Percentiles rank a stretch among this genome's conserved stretches.
Conservation (phyloP, 73 alveolate genomes). For the Paramecium octaurelia region DNA sequence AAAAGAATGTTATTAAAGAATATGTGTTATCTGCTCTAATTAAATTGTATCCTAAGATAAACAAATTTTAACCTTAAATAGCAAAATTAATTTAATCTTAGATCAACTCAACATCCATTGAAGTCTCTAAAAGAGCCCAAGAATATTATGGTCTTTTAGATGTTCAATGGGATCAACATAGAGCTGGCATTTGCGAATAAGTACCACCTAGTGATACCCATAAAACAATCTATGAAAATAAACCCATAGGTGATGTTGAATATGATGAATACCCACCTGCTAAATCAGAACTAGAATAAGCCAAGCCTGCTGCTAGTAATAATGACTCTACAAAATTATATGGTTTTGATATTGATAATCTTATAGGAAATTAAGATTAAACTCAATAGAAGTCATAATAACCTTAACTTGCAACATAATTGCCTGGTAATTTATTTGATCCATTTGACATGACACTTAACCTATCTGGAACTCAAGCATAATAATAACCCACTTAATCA, state of each 20-base stretch:
- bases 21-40: constrained; percentile 53
- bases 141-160: constrained; percentile 59
- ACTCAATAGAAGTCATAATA: not conserved
- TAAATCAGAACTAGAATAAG: not conserved
- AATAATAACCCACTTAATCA: not conserved
- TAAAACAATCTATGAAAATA: not conserved
- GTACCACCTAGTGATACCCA: constrained; percentile 36
- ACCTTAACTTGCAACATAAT: not conserved
- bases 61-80: not conserved
- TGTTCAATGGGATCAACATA: constrained; percentile 37
- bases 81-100: constrained; percentile 36
- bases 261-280: constrained; percentile 62
- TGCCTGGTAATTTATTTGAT: constrained; percentile 28
- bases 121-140: constrained; percentile 54
- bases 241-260: constrained; percentile 59
- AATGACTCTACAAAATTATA: not conserved
- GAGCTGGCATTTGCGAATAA: constrained; percentile 41
- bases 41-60: constrained; percentile 46
- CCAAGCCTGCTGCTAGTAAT: not conserved
- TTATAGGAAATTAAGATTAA: not conserved
- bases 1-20: constrained; percentile 50
- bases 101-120: constrained; percentile 25
- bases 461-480: not conserved
- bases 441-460: not conserved
- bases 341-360: not conserved